phyloP scores from a whole-genome alignment of 169 alveolate genomes.

The Prorocentrum cordatum region DNA sequence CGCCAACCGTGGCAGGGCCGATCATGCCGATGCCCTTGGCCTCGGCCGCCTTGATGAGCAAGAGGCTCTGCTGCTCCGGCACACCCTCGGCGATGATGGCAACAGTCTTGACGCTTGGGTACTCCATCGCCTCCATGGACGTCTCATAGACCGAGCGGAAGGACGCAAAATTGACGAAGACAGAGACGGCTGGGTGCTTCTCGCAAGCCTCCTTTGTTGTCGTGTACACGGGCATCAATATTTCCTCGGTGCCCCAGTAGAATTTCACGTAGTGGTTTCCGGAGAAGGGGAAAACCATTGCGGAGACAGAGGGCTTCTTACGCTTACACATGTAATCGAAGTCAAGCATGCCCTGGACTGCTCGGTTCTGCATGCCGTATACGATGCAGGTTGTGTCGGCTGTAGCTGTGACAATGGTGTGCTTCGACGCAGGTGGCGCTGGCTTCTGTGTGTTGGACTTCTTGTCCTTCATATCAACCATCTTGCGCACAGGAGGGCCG shows the following conservation, averaged over 20 bases:
- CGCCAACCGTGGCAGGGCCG: conserved; percentile 75
- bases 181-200: not conserved
- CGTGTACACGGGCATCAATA: conserved; percentile 71
- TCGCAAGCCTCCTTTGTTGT: conserved; percentile 58
- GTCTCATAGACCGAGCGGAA: conserved; percentile 72
- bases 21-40: conserved; percentile 65
- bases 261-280: conserved; percentile 67
- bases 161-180: conserved; percentile 73
- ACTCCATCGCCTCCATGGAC: conserved; percentile 63
- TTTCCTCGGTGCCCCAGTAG: conserved; percentile 73
- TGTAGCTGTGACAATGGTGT: conserved; percentile 57
- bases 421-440: not conserved
- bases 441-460: not conserved
- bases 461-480: conserved; percentile 2
- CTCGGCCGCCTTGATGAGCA: conserved; percentile 66
- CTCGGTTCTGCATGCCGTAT: conserved; percentile 73
- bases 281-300: conserved; percentile 62
- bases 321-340: conserved; percentile 72
- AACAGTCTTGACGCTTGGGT: conserved; percentile 39
- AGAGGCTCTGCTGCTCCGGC: conserved; percentile 66
- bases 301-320: too few relatives aligned
- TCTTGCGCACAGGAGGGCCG: too few relatives aligned
- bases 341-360: conserved; percentile 74
- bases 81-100: conserved; percentile 16
- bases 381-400: conserved; percentile 65